A percentile compares a stretch with the other conserved stretches of the same genome.
These are phyloP conservation scores for Aspergillus chevalieri DNA, from an alignment of 2,329 filamentous ascomycete species.

Conservation along the genomic window DNA sequence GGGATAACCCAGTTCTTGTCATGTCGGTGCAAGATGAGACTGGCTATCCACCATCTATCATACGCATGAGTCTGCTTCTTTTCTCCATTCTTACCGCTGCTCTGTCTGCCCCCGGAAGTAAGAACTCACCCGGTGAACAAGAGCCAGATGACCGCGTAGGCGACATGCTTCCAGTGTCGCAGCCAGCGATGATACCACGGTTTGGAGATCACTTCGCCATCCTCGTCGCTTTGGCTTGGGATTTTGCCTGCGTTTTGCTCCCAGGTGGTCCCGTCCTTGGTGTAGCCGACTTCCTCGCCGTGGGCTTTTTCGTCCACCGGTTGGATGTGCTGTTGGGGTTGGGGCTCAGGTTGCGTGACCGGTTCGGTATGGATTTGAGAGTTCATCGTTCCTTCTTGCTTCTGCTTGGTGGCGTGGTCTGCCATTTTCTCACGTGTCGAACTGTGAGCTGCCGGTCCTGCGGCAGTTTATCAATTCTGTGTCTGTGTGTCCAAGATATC, in stretches of 20 bases:
- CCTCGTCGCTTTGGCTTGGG: constrained; percentile 33
- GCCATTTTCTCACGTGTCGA: not conserved
- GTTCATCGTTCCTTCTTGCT: too few species aligned
- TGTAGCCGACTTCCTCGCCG: constrained; percentile 45
- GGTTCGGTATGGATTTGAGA: too few species aligned
- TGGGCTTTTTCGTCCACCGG: constrained; percentile 29
- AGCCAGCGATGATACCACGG: constrained; percentile 14
- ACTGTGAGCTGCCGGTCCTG: too few species aligned
- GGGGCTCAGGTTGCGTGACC: constrained; percentile 26
- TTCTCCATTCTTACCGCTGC: not conserved
- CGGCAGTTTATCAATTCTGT: too few species aligned
- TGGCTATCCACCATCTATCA: constrained; percentile 67
- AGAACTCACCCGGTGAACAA: constrained; percentile 49
- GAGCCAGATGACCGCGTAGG: constrained; percentile 44
- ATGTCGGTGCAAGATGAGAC: constrained; percentile 63
- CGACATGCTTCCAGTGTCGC: constrained; percentile 28
- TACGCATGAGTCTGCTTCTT: not conserved
- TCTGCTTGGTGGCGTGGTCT: not conserved
- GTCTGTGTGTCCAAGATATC: too few species aligned
- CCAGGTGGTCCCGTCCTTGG: constrained; percentile 33
- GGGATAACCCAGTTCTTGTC: constrained; percentile 78
- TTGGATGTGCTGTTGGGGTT: constrained; percentile 35
- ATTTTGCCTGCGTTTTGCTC: constrained; percentile 32
- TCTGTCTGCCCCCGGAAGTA: not conserved
- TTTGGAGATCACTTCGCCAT: not conserved